phyloP scores from a whole-genome alignment of 2,329 filamentous ascomycete species.

The Amylocarpus encephaloides region DNA sequence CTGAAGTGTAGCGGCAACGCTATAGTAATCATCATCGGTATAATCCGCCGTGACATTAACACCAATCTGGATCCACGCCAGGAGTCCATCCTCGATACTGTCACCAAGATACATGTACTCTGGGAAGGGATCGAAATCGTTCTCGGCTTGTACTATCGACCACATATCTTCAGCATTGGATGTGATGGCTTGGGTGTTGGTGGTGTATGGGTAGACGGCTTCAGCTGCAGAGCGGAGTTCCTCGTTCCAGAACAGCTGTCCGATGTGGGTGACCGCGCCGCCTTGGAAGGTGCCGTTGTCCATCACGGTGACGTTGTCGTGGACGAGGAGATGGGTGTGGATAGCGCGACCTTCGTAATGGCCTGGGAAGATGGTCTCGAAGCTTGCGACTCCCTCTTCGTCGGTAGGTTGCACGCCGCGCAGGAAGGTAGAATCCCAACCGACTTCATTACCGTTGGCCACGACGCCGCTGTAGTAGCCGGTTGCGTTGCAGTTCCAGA shows the following conservation, averaged over 20 bases:
- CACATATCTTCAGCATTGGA: background rate
- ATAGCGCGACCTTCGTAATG: slow-evolving; percentile 39
- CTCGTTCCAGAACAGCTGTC: slow-evolving; percentile 59
- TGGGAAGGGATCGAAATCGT: slow-evolving; percentile 42
- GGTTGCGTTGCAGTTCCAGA: slow-evolving; percentile 37
- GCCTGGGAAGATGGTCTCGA: slow-evolving; percentile 37
- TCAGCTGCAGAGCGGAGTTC: slow-evolving; percentile 47
- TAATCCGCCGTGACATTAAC: slow-evolving; percentile 17
- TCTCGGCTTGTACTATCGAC: slow-evolving; percentile 33
- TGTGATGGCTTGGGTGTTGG: slow-evolving; percentile 37
- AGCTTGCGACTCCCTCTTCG: slow-evolving; percentile 35
- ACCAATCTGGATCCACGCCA: slow-evolving; percentile 47
- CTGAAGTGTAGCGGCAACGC: no score
- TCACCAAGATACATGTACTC: slow-evolving; percentile 48
- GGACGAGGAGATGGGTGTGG: slow-evolving; percentile 44
- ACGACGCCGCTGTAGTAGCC: slow-evolving; percentile 44
- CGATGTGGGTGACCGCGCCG: slow-evolving; percentile 49
- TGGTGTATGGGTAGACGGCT: slow-evolving; percentile 39
- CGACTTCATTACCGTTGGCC: slow-evolving; percentile 36
- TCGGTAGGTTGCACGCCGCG: slow-evolving; percentile 37
- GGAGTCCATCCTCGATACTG: slow-evolving; percentile 42
- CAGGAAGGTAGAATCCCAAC: slow-evolving; percentile 35
- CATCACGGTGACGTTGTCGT: slow-evolving; percentile 33
- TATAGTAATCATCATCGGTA: background rate
- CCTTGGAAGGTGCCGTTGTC: slow-evolving; percentile 43